A percentile compares a stretch with the other conserved stretches of the same genome.
These are phyloP conservation scores for Pedinophyceae sp. DNA, from an alignment of 139 green algal species.

Conservation along the genomic window DNA sequence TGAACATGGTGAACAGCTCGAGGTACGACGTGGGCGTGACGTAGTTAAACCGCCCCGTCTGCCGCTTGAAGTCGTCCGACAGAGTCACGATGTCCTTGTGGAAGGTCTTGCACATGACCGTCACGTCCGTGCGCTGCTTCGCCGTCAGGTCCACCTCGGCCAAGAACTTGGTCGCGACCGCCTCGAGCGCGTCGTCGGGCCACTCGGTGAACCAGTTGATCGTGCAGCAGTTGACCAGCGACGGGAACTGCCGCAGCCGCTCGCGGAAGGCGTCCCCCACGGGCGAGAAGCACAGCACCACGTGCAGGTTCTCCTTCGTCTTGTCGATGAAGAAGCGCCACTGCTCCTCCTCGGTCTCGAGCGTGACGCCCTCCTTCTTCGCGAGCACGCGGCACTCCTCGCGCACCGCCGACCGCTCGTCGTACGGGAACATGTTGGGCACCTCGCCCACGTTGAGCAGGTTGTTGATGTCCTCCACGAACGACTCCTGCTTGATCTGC, in stretches of 20 bases:
- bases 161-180: constrained; percentile 18
- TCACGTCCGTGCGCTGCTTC: constrained; percentile 6
- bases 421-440: constrained; percentile 53
- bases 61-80: constrained; percentile 2
- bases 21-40: constrained; percentile 27
- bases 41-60: constrained; percentile 19
- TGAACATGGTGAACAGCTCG: constrained; percentile 20
- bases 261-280: constrained; percentile 26
- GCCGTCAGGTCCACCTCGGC: constrained; percentile 11
- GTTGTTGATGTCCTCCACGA: constrained; percentile 30
- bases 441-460: constrained; percentile 32
- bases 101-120: constrained; percentile 17
- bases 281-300: constrained; percentile 18
- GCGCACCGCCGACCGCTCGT: constrained; percentile 39
- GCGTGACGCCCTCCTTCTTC: constrained; percentile 7
- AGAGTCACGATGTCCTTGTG: constrained; percentile 7
- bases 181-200: constrained; percentile 23
- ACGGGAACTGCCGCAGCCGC: constrained; percentile 33
- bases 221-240: constrained; percentile 46
- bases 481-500: constrained; percentile 23
- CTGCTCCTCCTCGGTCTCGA: constrained; percentile 24
- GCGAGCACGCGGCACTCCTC: constrained; percentile 20
- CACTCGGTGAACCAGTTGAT: constrained; percentile 29
- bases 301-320: constrained; percentile 15
- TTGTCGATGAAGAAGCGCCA: constrained; percentile 40